Conservation (phyloP, 2,329 filamentous ascomycete species). For the Cladorrhinum sp. region DNA sequence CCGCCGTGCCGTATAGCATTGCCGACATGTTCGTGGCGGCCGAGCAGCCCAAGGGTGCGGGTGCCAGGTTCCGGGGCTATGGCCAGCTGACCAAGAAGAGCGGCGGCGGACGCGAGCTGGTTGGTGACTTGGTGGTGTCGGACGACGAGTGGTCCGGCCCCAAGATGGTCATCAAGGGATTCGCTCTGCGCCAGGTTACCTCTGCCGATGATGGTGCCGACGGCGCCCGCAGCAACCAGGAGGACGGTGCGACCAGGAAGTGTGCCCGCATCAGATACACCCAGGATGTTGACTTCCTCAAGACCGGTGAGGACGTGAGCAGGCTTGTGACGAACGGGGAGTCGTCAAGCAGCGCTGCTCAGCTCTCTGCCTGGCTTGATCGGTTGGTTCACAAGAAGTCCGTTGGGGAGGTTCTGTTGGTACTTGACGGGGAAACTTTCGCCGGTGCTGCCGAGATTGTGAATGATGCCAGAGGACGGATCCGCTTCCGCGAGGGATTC, state of each 20-base stretch:
- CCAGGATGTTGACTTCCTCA: constrained; percentile 1
- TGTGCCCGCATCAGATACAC: not conserved
- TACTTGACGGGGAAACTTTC: not conserved
- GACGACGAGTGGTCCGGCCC: not conserved
- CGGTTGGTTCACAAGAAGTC: not conserved
- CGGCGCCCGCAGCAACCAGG: not conserved
- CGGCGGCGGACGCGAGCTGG: constrained; percentile 1
- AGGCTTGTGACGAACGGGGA: not conserved
- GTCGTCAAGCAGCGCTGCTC: not conserved
- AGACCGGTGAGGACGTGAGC: not conserved
- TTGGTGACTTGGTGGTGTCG: not conserved
- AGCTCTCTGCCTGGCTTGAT: not conserved
- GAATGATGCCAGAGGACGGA: not conserved
- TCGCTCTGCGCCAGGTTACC: constrained; percentile 5
- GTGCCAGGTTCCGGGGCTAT: constrained; percentile 1
- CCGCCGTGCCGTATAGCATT: constrained; percentile 4
- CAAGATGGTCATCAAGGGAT: constrained; percentile 7
- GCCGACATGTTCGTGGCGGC: constrained; percentile 2
- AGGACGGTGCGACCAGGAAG: not conserved
- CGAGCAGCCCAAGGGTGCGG: not conserved
- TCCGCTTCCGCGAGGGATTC: constrained; percentile 2
- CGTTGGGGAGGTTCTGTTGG: not conserved
- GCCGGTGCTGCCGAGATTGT: not conserved
- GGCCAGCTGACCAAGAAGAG: constrained; percentile 4
- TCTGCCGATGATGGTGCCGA: not conserved